Conservation (phyloP, 2,329 filamentous ascomycete genomes). For the Fusarium sororula region DNA sequence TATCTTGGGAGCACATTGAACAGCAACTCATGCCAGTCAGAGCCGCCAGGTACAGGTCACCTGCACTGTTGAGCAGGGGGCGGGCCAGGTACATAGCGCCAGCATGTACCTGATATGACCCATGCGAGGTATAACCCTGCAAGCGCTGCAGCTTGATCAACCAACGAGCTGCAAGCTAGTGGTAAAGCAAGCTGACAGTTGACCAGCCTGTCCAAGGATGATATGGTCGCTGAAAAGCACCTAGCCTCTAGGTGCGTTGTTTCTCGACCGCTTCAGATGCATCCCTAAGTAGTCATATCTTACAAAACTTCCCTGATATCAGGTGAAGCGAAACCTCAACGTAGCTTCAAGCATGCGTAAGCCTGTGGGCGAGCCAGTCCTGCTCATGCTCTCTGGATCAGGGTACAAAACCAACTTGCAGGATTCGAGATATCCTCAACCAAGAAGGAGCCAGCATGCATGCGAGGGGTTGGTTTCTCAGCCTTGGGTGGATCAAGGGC, state of each 20-base stretch:
- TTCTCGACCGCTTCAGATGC: background rate
- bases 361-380: constrained; percentile 11
- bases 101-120: constrained; percentile 41
- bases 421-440: constrained; percentile 33
- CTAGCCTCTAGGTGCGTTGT: background rate
- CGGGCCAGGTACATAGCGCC: constrained; percentile 48
- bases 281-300: background rate
- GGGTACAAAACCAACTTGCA: constrained; percentile 31
- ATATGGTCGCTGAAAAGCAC: background rate
- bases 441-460: constrained; percentile 35
- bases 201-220: constrained; percentile 6
- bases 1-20: constrained; percentile 7
- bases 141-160: constrained; percentile 35
- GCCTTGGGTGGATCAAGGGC: constrained; percentile 27
- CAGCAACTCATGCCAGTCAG: constrained; percentile 31
- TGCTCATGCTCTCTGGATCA: constrained; percentile 6
- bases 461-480: constrained; percentile 40
- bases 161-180: constrained; percentile 26
- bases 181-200: constrained; percentile 25
- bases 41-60: constrained; percentile 52
- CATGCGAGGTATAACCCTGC: constrained; percentile 37
- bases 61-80: constrained; percentile 47
- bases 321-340: background rate
- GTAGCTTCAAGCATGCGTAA: background rate
- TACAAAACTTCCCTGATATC: background rate